Conservation (phyloP, 2,329 filamentous ascomycete genomes). For the Mycocentrospora acerina region DNA sequence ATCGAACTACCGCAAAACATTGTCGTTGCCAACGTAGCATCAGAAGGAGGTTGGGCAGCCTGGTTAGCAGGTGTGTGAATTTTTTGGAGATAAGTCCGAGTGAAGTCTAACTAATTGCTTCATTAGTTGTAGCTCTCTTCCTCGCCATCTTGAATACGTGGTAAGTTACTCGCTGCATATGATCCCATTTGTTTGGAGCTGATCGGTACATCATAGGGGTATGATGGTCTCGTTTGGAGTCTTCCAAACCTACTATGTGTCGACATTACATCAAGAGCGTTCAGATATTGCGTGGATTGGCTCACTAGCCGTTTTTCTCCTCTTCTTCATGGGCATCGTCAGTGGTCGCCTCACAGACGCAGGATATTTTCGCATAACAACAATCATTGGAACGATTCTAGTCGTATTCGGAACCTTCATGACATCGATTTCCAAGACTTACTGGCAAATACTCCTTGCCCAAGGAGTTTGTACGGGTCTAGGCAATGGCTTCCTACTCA, state of each 20-base stretch:
- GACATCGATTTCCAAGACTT: slow-evolving; percentile 44
- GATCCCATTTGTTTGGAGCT: background rate
- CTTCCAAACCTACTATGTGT: slow-evolving; percentile 33
- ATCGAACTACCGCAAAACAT: too few relatives aligned
- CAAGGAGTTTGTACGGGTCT: slow-evolving; percentile 29
- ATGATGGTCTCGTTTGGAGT: slow-evolving; percentile 27
- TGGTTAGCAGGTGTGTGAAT: too few relatives aligned
- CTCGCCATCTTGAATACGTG: background rate
- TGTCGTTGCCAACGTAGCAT: too few relatives aligned
- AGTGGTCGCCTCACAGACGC: slow-evolving; percentile 51
- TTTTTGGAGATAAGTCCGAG: too few relatives aligned
- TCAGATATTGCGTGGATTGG: slow-evolving; percentile 55
- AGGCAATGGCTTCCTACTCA: slow-evolving; percentile 23
- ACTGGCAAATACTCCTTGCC: slow-evolving; percentile 45
- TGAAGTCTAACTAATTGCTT: background rate
- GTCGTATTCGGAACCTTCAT: slow-evolving; percentile 51
- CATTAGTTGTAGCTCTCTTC: background rate
- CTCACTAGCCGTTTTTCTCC: slow-evolving; percentile 49
- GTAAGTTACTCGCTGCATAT: background rate
- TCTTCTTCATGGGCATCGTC: slow-evolving; percentile 49
- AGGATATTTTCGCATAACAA: slow-evolving; percentile 46
- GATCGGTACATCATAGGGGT: slow-evolving; percentile 23
- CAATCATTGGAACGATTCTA: slow-evolving; percentile 43
- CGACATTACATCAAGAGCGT: slow-evolving; percentile 33
- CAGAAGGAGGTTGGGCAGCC: too few relatives aligned